A percentile compares a stretch with the other conserved stretches of the same genome.
Conservation (phyloP, 2,329 filamentous ascomycete genomes). For the Neodidymelliopsis sp. region DNA sequence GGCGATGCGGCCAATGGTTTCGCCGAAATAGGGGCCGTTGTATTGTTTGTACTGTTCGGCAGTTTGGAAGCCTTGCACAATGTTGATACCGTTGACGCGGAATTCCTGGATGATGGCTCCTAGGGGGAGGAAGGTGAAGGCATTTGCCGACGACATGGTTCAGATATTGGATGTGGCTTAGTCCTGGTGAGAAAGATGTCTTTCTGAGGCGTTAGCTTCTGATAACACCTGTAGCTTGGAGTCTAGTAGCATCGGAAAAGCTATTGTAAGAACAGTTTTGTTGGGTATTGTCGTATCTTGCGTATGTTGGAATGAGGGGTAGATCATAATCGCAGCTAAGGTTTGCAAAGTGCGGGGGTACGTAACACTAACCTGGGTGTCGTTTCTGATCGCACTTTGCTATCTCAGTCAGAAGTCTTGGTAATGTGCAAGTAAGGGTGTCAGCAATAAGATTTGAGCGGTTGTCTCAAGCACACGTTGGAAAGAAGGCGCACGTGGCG, state of each 20-base stretch:
- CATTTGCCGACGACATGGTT: slow-evolving; percentile 42
- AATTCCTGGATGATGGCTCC: slow-evolving; percentile 85
- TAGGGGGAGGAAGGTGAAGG: slow-evolving; percentile 71
- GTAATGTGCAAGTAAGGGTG: not conserved
- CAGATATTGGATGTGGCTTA: not conserved
- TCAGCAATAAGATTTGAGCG: not conserved
- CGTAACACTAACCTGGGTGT: slow-evolving; percentile 27
- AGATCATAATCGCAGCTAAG: slow-evolving; percentile 6
- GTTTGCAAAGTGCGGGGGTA: slow-evolving; percentile 21
- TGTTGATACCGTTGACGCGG: slow-evolving; percentile 78
- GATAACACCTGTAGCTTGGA: not conserved
- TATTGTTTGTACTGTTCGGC: slow-evolving; percentile 76
- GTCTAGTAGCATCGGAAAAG: not conserved
- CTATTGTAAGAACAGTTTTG: not conserved
- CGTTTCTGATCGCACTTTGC: slow-evolving; percentile 1
- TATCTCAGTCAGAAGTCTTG: not conserved
- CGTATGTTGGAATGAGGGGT: slow-evolving; percentile 6
- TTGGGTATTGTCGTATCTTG: not conserved
- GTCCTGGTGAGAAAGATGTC: not conserved
- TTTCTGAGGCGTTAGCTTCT: slow-evolving; percentile 2
- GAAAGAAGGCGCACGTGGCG: slow-evolving; percentile 5
- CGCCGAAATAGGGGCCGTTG: slow-evolving; percentile 85
- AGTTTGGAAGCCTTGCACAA: slow-evolving; percentile 84
- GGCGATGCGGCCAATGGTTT: slow-evolving; percentile 84
- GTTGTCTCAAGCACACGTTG: not conserved